Conservation (phyloP, 2,329 filamentous ascomycete species). For the Blumeria graminis region DNA sequence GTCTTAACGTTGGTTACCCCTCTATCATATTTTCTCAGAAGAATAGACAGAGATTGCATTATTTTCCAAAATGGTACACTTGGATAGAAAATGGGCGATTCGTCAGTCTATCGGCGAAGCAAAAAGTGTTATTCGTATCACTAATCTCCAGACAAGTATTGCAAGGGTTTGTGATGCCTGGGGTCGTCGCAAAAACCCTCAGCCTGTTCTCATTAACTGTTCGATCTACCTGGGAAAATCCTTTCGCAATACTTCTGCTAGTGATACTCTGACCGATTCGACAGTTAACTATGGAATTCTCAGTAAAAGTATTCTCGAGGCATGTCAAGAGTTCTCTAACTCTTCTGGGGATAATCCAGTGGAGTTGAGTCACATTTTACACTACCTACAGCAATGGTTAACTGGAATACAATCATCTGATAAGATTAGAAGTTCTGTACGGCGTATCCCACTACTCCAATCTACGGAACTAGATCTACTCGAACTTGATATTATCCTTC, state of each 20-base stretch:
- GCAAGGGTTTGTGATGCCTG: slow-evolving; percentile 21
- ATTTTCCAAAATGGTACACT: background rate
- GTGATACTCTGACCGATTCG: slow-evolving; percentile 29
- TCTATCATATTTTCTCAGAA: too few species aligned
- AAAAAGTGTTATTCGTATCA: slow-evolving; percentile 31
- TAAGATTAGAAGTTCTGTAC: background rate
- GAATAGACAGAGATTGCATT: too few species aligned
- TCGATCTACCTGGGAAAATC: slow-evolving; percentile 28
- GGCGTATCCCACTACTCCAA: slow-evolving; percentile 15
- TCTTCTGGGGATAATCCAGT: slow-evolving; percentile 2
- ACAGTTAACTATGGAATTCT: slow-evolving; percentile 46
- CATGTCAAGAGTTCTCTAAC: slow-evolving; percentile 7
- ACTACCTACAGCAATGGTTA: slow-evolving; percentile 4
- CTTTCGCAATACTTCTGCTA: slow-evolving; percentile 28
- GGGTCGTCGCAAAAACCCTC: slow-evolving; percentile 30
- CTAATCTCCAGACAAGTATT: slow-evolving; percentile 33
- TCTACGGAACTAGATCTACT: slow-evolving; percentile 20
- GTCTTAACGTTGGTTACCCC: too few species aligned
- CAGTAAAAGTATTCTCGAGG: slow-evolving; percentile 36
- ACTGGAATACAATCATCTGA: background rate
- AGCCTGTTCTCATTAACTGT: slow-evolving; percentile 37
- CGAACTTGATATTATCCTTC: slow-evolving; percentile 29
- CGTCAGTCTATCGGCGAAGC: slow-evolving; percentile 17
- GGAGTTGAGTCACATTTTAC: slow-evolving; percentile 3
- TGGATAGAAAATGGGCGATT: slow-evolving; percentile 4